Evolutionary conservation across 2,329 filamentous ascomycete genomes (phyloP), one percentile per base, ranked within the genome.

Genomic region (Aspergillus phoenicis): DNA sequence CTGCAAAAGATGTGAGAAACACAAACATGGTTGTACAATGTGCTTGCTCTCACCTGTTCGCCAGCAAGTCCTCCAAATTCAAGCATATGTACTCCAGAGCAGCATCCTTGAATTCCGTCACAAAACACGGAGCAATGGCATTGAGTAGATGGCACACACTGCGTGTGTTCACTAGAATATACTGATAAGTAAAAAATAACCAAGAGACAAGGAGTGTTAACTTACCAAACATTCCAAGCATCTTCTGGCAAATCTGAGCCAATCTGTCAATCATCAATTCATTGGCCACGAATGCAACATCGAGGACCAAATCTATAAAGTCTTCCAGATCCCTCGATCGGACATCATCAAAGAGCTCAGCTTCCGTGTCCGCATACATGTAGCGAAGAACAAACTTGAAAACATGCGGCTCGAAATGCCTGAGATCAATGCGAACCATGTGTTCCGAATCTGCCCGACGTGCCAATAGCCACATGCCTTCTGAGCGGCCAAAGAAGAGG

Each of bases 211-310:
- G 13, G 8, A 8, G 20, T 3, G 5, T 6, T 28, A 51, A 77
- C 81, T 70, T 74, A 87, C 85, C 87, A 76, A 95, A 96, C 53
- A 86, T 86, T 38, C 93, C 93, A 61, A 98, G 85, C 22, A 93
- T 79, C 61, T 86, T 87, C 73, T 99, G 95, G 74, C 95, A 98
- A 28, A 96, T 87, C 73, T 97, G 91, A 5, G 91, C 92, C 5
- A 99, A 80, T 6, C 93, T 85, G 73, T 97, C 93, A 51, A 99
- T 84, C 93, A 99, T 97, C 60, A 99, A 80, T 75, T 99, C 94
- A 72, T 99, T 95, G 11, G 93, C 92, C 56, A 91, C 89, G 59
- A 87, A 87, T 84, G 98, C 89, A 48, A 98, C 91, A 68, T 97
- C 93, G 78, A 98, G 85, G 8, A 97, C 84, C n/a, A 95, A 81